Percentiles rank a stretch among this genome's conserved stretches.
These are phyloP conservation scores for Ananas comosus DNA, from an alignment of 176 grass and related monocot genomes.

Conservation along the genomic window DNA sequence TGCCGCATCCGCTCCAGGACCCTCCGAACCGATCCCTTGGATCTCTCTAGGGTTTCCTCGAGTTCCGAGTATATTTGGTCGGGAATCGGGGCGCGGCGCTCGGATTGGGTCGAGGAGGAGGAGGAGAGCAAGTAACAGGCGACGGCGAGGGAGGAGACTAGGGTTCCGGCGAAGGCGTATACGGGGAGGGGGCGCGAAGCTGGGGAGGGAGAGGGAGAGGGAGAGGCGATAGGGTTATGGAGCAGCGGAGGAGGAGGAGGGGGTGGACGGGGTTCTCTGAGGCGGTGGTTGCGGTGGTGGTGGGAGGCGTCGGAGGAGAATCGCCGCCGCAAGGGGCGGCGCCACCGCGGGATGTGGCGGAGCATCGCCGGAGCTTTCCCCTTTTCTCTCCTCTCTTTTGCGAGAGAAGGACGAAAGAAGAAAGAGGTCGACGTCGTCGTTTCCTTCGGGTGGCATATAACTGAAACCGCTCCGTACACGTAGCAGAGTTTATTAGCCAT, in stretches of 20 bases:
- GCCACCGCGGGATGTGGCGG: slow-evolving; percentile 17
- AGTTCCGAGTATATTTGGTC: slow-evolving; percentile 39
- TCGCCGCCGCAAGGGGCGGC: neutral
- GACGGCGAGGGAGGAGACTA: slow-evolving; percentile 21
- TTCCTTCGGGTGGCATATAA: too few relatives aligned
- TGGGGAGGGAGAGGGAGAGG: neutral
- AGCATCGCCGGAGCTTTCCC: slow-evolving; percentile 18
- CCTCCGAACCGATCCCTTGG: slow-evolving; percentile 54
- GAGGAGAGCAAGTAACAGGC: slow-evolving; percentile 6
- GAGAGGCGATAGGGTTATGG: slow-evolving; percentile 5
- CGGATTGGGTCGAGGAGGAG: neutral
- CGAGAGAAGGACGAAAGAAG: neutral
- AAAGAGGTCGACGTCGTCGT: neutral
- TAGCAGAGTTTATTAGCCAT: neutral
- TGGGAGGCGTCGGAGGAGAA: slow-evolving; percentile 20
- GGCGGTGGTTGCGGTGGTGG: neutral
- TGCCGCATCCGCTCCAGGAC: slow-evolving; percentile 61
- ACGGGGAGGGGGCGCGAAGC: neutral
- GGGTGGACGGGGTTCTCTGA: too few relatives aligned
- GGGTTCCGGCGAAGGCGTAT: slow-evolving; percentile 25
- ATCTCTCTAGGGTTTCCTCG: slow-evolving; percentile 56
- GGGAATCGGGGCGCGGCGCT: slow-evolving; percentile 24
- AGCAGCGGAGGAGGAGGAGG: slow-evolving; percentile 15
- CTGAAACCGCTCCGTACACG: too few relatives aligned
- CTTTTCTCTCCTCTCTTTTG: neutral